Evolutionary conservation across 1,284 basidiomycete species (phyloP).

Genomic region (Moniliophthora roreri): DNA sequence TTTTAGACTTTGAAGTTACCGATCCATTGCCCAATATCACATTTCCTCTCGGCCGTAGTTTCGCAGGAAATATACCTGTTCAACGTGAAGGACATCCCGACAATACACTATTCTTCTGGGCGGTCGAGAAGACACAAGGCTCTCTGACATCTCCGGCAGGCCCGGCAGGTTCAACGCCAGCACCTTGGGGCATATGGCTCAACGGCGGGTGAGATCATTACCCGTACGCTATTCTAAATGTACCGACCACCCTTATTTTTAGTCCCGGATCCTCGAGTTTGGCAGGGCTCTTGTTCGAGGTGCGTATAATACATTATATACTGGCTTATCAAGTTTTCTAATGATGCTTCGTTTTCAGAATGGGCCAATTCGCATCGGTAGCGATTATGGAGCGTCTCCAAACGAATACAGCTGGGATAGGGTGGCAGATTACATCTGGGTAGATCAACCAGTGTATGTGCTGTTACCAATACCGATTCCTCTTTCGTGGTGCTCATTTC

Average conservation of each 20-base stretch:
- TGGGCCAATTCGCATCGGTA: conserved; percentile 59
- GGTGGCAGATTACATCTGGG: conserved; percentile 67
- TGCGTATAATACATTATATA: conserved; percentile 27
- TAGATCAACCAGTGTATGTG: conserved; percentile 71
- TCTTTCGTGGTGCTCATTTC: conserved; percentile 11
- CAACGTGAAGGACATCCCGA: conserved; percentile 65
- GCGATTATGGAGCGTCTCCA: conserved; percentile 44
- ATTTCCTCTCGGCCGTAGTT: conserved; percentile 54
- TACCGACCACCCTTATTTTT: conserved; percentile 3
- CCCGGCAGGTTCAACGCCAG: conserved; percentile 27
- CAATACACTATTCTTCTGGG: conserved; percentile 74
- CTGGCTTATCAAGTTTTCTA: not conserved
- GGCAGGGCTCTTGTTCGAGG: conserved; percentile 63
- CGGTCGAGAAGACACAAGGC: conserved; percentile 58
- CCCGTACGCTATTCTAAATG: not conserved
- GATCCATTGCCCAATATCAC: conserved; percentile 62
- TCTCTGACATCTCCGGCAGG: conserved; percentile 45
- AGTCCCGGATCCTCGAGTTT: conserved; percentile 74
- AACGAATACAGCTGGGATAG: conserved; percentile 61
- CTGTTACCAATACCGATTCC: not conserved
- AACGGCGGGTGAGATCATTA: conserved; percentile 58
- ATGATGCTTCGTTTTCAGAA: conserved; percentile 40
- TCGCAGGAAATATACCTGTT: conserved; percentile 69
- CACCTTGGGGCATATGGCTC: conserved; percentile 76
- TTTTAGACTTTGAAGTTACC: conserved; percentile 57